Base-by-base conservation (phyloP, 495 filamentous ascomycete species). In the Xylaria flabelliformis region DNA sequence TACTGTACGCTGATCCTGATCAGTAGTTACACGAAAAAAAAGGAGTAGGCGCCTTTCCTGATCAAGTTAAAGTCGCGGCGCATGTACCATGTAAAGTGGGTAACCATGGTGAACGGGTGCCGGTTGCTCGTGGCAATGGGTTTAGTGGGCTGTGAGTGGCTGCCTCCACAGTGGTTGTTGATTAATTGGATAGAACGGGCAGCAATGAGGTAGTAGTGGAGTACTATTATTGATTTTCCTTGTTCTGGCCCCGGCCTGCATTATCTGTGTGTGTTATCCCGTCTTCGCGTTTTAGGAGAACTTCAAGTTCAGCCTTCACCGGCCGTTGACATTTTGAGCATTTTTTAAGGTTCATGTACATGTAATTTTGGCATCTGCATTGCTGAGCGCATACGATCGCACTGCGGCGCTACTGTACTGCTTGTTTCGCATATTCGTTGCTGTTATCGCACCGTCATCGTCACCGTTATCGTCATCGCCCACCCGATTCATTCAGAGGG, bases 41-140 rank as follows among this genome's bases (percentile, higher is more conserved):
- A 56, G 53, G 53, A 32, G 53, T 56, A 26, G 24, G 53, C 26
- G 53, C 53, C 17, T 56, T 26, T 12, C 64, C 66, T 4, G 15
- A 58, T 68, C 34, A 21, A 51, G 66, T 32, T 68, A 68, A 39
- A 46, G 53, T 12, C 3, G 9, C 24, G 51, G 24, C 10, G 51
- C 21, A 55, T 55, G 51, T 55, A 26, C 48, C 48, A 51, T 24
- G n/a, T 53, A 26, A 4, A 42, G 19, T 39, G 44, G 69, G 29
- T 69, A 5, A 48, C 59, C 39, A 61, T 46, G 19, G n/a, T 21
- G 17, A 17, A n/a, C 34, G 39, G 8, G n/a, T 41, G 29, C 41
- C 41, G 55, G 71, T 73, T 73, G 64, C 71, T 73, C 71, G 56
- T 67, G 71, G 71, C 64, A 69, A 73, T 73, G 64, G n/a, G 41